Conservation (phyloP, 352 stramenopile species). For the Phytophthora pluvialis region DNA sequence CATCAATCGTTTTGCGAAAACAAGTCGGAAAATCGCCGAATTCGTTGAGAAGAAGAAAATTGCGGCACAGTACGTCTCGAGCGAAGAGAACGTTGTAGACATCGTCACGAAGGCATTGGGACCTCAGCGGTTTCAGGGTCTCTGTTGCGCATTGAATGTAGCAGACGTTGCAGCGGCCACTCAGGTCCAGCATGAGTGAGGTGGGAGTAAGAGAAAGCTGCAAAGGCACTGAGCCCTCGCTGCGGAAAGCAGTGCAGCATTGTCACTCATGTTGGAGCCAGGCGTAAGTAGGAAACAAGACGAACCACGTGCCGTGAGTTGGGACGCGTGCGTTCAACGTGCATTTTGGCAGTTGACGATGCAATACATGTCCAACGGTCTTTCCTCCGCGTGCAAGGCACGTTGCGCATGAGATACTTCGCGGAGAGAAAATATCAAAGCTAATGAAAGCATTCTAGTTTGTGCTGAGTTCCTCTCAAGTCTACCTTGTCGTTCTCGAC, state of each 20-base stretch:
- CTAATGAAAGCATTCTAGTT: background rate
- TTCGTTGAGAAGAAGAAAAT: too few relatives aligned
- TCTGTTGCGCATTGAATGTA: background rate
- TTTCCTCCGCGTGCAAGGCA: background rate
- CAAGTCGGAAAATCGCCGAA: too few relatives aligned
- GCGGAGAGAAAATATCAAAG: background rate
- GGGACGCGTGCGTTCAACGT: background rate
- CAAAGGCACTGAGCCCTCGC: too few relatives aligned
- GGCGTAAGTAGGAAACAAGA: too few relatives aligned
- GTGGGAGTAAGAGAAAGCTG: background rate
- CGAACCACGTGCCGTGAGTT: too few relatives aligned
- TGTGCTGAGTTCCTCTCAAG: background rate
- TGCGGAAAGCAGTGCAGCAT: too few relatives aligned
- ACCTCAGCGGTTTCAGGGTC: background rate
- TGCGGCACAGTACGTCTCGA: too few relatives aligned
- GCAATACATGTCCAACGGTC: background rate
- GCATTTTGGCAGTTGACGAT: background rate
- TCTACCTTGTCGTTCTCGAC: background rate
- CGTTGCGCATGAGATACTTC: background rate
- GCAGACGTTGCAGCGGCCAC: background rate
- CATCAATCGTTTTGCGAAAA: background rate
- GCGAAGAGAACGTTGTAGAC: too few relatives aligned
- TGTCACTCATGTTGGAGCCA: too few relatives aligned
- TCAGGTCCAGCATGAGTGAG: conserved; percentile 1
- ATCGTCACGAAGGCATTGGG: too few relatives aligned